Evolutionary conservation across 352 stramenopile species (phyloP), one percentile per base, ranked within the genome.

Genomic region (Phytophthora europaea): DNA sequence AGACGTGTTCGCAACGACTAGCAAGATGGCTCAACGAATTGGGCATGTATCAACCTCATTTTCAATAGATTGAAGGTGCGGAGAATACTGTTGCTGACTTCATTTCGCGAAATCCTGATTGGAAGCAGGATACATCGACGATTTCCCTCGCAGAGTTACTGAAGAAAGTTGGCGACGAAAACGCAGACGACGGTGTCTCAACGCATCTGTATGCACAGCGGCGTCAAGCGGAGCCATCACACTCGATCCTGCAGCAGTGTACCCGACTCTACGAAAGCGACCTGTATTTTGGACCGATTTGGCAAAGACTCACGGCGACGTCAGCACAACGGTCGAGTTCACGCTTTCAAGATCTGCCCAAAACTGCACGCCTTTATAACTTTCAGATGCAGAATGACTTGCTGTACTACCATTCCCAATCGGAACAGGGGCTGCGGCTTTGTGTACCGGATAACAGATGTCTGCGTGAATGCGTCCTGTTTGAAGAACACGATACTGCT

Each of bases 401-500:
- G 7, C 18, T 57, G 5, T 65, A 47, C 45, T 57, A 45, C 9
- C 26, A 48, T 15, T 56, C 28, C 3, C 55, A 61, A 12, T 33
- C 38, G 9, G 28, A 26, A 43, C 40, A 63, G 9, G 38, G 38
- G 22, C 43, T 33, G 7, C 38, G 43, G 3, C 23, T 43, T 16
- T 65, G 45, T 18, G 28, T 65, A 5, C 59, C 45, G 6, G 59
- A 65, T 23, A 20, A 23, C n/a, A 8, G 7, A 28, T 4, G 1
- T 47, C n/a, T 57, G 6, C 26, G 59, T 3, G 45, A 65, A 15
- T 31, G 23, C 20, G 48, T 65, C n/a, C 45, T 65, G 26, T 57
- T 65, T 20, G 45, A 57, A 54, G 59, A 65, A n/a, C 59, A 65
- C 45, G 59, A 65, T 22, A 56, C 59, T 2, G 40, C 59, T 26